A percentile compares a stretch with the other conserved stretches of the same genome.
Evolutionary conservation across 2,329 filamentous ascomycete genomes (phyloP).

Genomic region (Penicillium occitanis): DNA sequence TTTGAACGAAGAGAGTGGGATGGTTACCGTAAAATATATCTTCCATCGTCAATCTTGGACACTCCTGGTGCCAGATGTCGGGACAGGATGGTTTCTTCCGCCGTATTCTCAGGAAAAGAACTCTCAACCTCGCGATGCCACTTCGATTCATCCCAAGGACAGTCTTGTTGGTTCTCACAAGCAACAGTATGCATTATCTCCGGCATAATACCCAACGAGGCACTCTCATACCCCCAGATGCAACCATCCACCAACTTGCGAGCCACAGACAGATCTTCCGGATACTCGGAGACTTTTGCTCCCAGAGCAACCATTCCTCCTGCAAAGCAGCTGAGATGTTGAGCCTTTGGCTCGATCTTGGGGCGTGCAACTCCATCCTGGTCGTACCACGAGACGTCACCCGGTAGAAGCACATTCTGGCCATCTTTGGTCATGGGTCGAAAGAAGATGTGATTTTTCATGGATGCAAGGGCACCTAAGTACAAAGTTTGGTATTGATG

Average conservation of each 20-base stretch:
- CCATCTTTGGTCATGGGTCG: constrained; percentile 47
- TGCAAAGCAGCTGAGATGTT: constrained; percentile 56
- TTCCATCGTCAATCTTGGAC: constrained; percentile 8
- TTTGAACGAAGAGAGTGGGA: background rate
- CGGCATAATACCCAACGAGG: constrained; percentile 55
- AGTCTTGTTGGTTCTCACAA: constrained; percentile 42
- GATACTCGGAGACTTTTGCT: constrained; percentile 52
- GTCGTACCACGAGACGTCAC: background rate
- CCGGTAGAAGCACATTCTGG: background rate
- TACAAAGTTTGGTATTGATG: constrained; percentile 56
- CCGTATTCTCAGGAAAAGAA: background rate
- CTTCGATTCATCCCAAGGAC: constrained; percentile 41
- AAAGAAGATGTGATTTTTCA: constrained; percentile 49
- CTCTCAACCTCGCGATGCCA: constrained; percentile 23
- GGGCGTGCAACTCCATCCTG: constrained; percentile 19
- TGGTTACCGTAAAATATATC: constrained; percentile 9
- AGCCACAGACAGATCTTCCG: constrained; percentile 51
- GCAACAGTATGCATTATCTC: constrained; percentile 47
- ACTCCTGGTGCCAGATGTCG: constrained; percentile 1
- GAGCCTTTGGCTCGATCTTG: constrained; percentile 43
- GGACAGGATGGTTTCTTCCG: background rate
- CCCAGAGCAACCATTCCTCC: constrained; percentile 58
- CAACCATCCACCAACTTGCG: constrained; percentile 56
- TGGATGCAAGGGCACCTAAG: constrained; percentile 49
- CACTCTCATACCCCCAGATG: constrained; percentile 55